Evolutionary conservation across 106 monocot species (phyloP), one percentile per base, ranked within the genome.

Genomic region (Vanilla planifolia): DNA sequence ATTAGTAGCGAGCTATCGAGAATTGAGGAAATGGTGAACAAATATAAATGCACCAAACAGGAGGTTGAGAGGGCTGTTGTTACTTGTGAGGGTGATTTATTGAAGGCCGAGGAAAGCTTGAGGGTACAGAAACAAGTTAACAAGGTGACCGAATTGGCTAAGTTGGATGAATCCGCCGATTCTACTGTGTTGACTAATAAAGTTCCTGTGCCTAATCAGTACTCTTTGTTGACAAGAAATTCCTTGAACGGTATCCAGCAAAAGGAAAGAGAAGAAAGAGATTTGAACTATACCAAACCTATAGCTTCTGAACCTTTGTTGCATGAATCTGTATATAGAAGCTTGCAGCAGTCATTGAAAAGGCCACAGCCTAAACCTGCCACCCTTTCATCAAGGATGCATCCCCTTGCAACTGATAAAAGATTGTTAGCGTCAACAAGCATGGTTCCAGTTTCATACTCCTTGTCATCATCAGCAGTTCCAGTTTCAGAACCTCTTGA

Each of bases 21-120:
- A 56, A 79, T 89, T 60, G 43, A 67, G 45, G 79, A 71, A 10
- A 45, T 89, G 68, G 88, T 85, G 72, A 19, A 65, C 1, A 65
- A 55, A 60, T 79, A 74, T 51, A 93, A 85, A 41, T 82, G 81
- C 62, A 77, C 85, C 11, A 93, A 79, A 72, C 93, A 79, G 71
- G 93, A 93, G 35, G 71, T 89, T 44, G 85, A 93, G 57, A 88
- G 82, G 55, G 85, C 76, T n/a, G 71, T 93, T 13, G 77, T 93
- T 48, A 62, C 84, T 10, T 74, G 74, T 36, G 88, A 85, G 61
- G 93, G 93, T 64, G 88, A 93, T 69, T 57, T 93, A 51, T 61
- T 79, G 17, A 88, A 79, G 60, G 71, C 85, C 10, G 77, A 65
- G 16, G 81, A 75, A 40, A 61, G n/a, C 50, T 55, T 93, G 59